These are phyloP conservation scores for Heliosperma pusillum DNA, from an alignment of 148 eudicot species.

Conservation along the genomic window DNA sequence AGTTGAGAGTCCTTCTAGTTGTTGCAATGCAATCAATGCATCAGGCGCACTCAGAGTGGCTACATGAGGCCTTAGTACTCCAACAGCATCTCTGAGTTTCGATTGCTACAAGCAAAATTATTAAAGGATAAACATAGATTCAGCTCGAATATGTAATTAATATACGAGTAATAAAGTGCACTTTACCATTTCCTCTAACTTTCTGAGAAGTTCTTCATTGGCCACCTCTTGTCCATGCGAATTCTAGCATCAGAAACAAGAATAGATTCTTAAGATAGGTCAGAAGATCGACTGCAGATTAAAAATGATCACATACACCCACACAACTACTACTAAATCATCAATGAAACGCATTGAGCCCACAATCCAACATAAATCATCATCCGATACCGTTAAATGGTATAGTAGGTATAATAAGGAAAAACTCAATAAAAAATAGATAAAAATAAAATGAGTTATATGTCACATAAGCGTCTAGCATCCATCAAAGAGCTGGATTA, in stretches of 20 bases:
- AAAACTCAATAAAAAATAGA: no score
- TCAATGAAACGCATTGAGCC: no score
- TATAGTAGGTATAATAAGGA: no score
- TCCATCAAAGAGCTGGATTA: no score
- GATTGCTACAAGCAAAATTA: slow-evolving; percentile 45
- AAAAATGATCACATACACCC: no score
- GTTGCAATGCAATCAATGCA: slow-evolving; percentile 46
- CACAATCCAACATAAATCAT: no score
- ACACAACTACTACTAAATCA: no score
- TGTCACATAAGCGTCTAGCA: no score
- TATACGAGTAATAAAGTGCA: neutral
- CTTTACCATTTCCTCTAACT: slow-evolving; percentile 48
- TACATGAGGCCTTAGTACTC: slow-evolving; percentile 47
- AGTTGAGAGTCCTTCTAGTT: slow-evolving; percentile 49
- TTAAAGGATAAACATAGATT: neutral
- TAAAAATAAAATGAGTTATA: no score
- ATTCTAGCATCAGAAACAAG: slow-evolving; percentile 25
- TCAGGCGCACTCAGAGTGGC: slow-evolving; percentile 31
- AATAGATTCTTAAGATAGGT: neutral
- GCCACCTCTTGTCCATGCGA: slow-evolving; percentile 22
- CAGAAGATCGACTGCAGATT: no score
- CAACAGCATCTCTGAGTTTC: slow-evolving; percentile 42
- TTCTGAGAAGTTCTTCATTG: slow-evolving; percentile 43
- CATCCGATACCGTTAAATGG: no score
- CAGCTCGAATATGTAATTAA: neutral